Evolutionary conservation across 805 yeast species (phyloP).

Genomic region (Saturnispora serradocipensis): DNA sequence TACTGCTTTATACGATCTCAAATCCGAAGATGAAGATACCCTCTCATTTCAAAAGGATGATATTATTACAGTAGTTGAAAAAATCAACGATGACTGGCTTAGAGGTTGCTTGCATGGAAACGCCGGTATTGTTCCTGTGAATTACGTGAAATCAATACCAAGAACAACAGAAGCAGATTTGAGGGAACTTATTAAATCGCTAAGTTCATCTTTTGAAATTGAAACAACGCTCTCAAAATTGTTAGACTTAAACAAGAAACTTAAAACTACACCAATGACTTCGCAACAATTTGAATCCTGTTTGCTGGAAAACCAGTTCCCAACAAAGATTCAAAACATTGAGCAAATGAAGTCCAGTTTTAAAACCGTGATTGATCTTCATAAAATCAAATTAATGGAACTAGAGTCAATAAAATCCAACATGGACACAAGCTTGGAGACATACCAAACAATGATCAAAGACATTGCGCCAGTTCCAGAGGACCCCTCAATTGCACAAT

Average conservation of each 20-base stretch:
- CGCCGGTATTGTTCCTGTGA: constrained; percentile 84
- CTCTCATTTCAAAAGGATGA: constrained; percentile 83
- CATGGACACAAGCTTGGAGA: constrained; percentile 55
- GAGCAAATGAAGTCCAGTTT: constrained; percentile 67
- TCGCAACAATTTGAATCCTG: constrained; percentile 25
- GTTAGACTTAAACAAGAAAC: constrained; percentile 26
- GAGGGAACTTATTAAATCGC: constrained; percentile 35
- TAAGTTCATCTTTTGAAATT: constrained; percentile 51
- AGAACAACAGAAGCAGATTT: constrained; percentile 58
- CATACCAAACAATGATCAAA: constrained; percentile 53
- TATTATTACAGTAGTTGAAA: constrained; percentile 75
- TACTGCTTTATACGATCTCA: constrained; percentile 74
- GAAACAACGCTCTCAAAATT: constrained; percentile 59
- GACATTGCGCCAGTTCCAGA: constrained; percentile 13
- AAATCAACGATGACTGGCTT: constrained; percentile 93
- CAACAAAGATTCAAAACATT: constrained; percentile 60
- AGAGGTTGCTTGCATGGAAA: constrained; percentile 76
- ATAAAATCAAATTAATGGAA: constrained; percentile 70
- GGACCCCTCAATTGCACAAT: constrained; percentile 8
- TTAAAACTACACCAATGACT: constrained; percentile 30
- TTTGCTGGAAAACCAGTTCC: constrained; percentile 54
- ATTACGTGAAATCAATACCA: constrained; percentile 75
- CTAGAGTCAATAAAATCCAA: constrained; percentile 61
- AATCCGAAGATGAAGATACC: constrained; percentile 76
- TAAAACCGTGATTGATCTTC: constrained; percentile 67